These are phyloP conservation scores for Cladobotryum mycophilum DNA, from an alignment of 2,329 filamentous ascomycete species.

Conservation along the genomic window DNA sequence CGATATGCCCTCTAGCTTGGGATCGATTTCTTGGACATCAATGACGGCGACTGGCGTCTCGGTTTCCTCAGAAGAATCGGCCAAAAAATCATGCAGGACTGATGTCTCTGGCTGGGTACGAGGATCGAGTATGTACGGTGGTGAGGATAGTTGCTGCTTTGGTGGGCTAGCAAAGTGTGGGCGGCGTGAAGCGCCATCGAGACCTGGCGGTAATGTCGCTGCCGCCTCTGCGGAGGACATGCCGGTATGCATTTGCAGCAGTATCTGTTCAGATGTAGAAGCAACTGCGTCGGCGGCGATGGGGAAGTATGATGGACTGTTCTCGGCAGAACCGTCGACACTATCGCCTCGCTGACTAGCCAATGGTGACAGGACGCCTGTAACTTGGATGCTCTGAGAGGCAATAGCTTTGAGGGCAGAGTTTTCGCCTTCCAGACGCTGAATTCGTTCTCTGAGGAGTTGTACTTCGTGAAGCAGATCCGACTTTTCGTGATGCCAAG, in stretches of 20 bases:
- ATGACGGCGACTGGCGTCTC: conserved; percentile 34
- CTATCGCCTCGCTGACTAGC: conserved; percentile 22
- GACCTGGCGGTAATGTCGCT: conserved; percentile 25
- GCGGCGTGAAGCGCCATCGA: conserved; percentile 29
- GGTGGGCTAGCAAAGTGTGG: conserved; percentile 25
- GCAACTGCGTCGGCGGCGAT: conserved; percentile 15
- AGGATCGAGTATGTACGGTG: conserved; percentile 36
- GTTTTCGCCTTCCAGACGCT: conserved; percentile 32
- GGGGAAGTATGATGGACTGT: conserved; percentile 13
- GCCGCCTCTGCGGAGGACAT: not conserved
- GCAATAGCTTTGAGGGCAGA: conserved; percentile 25
- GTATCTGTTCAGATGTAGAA: conserved; percentile 17
- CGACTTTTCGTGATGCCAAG: conserved; percentile 41
- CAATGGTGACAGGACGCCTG: conserved; percentile 25
- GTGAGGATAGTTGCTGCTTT: conserved; percentile 30
- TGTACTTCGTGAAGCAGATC: conserved; percentile 36
- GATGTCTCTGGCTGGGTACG: conserved; percentile 37
- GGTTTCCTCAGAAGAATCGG: not conserved
- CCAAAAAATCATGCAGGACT: conserved; percentile 30
- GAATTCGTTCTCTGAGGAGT: conserved; percentile 34
- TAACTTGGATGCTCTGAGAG: conserved; percentile 22
- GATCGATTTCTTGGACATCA: conserved; percentile 52
- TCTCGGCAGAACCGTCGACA: conserved; percentile 18
- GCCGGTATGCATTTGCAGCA: not conserved
- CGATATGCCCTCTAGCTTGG: conserved; percentile 53